phyloP scores from a whole-genome alignment of 1,284 basidiomycete genomes.

The Boletus semigastroideus region DNA sequence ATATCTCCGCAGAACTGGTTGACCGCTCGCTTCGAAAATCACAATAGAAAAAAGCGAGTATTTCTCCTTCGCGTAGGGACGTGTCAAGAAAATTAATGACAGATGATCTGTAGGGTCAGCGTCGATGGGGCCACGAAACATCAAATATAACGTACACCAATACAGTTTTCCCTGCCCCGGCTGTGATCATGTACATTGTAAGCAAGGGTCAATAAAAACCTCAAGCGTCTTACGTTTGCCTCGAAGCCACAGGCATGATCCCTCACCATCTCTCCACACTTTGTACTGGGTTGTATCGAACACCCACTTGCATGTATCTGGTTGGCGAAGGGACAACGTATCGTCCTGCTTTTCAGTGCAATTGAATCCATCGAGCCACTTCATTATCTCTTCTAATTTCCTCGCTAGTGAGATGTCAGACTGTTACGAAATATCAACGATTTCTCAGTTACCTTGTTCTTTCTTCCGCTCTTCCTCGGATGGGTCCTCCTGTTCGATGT shows the following conservation, averaged over 20 bases:
- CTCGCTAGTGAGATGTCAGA: neutral
- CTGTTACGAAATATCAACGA: too few relatives aligned
- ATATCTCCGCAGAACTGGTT: neutral
- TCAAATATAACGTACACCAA: neutral
- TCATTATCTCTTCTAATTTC: neutral
- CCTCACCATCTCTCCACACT: neutral
- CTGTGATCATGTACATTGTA: too few relatives aligned
- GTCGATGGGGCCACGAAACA: too few relatives aligned
- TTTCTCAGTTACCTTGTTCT: too few relatives aligned
- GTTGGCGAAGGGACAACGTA: neutral
- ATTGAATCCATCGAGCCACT: slow-evolving; percentile 4
- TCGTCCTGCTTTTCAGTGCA: slow-evolving; percentile 3
- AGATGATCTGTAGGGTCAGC: neutral
- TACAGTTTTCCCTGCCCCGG: slow-evolving; percentile 2
- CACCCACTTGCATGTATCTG: slow-evolving; percentile 2
- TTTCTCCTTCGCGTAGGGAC: neutral
- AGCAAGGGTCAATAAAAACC: neutral
- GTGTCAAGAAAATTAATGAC: neutral
- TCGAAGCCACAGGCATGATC: slow-evolving; percentile 1
- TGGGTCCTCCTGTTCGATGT: too few relatives aligned
- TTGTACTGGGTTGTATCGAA: slow-evolving; percentile 3
- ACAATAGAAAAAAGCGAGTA: slow-evolving; percentile 3
- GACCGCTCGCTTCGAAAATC: neutral
- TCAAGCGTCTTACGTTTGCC: slow-evolving; percentile 1
- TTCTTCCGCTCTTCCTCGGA: too few relatives aligned